A percentile compares a stretch with the other conserved stretches of the same genome.
Conservation (phyloP, 2,329 filamentous ascomycete species). For the Pestalotiopsis sp. region DNA sequence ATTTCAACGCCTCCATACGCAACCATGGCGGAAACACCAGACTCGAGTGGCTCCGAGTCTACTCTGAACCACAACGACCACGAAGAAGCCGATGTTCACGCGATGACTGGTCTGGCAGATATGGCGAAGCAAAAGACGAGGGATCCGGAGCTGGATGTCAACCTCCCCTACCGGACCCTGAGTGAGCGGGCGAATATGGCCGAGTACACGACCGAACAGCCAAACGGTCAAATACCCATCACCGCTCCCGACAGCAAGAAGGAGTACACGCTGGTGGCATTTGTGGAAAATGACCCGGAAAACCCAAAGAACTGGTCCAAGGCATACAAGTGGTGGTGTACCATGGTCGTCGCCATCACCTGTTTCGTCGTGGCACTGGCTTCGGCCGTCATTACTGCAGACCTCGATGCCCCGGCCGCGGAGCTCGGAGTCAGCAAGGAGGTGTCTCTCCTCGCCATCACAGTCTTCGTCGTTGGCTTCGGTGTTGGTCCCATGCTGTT, state of each 20-base stretch:
- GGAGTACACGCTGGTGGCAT: slow-evolving; percentile 59
- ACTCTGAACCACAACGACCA: background rate
- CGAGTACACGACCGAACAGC: slow-evolving; percentile 68
- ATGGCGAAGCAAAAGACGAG: slow-evolving; percentile 7
- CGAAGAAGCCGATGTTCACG: background rate
- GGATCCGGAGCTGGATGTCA: slow-evolving; percentile 48
- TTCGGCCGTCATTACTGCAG: slow-evolving; percentile 78
- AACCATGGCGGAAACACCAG: background rate
- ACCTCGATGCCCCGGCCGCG: slow-evolving; percentile 64
- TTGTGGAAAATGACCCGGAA: slow-evolving; percentile 69
- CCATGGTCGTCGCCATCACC: slow-evolving; percentile 78
- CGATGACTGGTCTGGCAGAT: background rate
- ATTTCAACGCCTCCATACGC: background rate
- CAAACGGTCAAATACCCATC: slow-evolving; percentile 61
- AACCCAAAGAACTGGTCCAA: slow-evolving; percentile 90
- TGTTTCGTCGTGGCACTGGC: slow-evolving; percentile 75
- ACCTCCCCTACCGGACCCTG: slow-evolving; percentile 69
- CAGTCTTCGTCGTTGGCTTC: slow-evolving; percentile 81
- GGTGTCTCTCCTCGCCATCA: slow-evolving; percentile 72
- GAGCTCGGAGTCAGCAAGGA: slow-evolving; percentile 72
- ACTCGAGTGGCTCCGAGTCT: slow-evolving; percentile 5
- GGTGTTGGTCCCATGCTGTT: slow-evolving; percentile 82
- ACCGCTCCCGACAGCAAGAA: slow-evolving; percentile 22
- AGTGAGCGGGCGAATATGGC: slow-evolving; percentile 62
- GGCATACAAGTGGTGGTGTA: slow-evolving; percentile 78